These are phyloP conservation scores for Cutaneotrichosporon cavernicola DNA, from an alignment of 1,284 basidiomycete species.

Conservation along the genomic window DNA sequence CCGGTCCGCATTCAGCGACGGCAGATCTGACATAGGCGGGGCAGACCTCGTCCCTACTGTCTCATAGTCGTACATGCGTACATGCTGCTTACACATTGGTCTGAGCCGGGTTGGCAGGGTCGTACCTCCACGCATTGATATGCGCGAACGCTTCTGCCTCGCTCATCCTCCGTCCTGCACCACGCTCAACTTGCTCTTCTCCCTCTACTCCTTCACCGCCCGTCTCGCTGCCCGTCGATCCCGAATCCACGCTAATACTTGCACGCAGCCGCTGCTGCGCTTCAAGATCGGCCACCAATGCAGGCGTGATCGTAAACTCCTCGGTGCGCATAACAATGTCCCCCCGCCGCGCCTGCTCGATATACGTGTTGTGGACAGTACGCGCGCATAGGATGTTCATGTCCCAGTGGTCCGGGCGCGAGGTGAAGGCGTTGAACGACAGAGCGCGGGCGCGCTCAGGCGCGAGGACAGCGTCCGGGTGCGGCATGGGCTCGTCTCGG, in stretches of 20 bases:
- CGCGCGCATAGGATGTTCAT: background rate
- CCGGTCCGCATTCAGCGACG: too few species aligned
- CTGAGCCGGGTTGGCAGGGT: background rate
- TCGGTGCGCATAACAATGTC: background rate
- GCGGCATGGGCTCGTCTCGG: background rate
- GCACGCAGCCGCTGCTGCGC: background rate
- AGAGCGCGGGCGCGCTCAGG: slow-evolving; percentile 1
- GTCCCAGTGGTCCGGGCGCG: slow-evolving; percentile 2
- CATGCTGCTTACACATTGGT: background rate
- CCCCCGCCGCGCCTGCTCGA: slow-evolving; percentile 3
- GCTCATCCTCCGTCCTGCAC: background rate
- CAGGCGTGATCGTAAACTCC: slow-evolving; percentile 1
- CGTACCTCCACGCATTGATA: slow-evolving; percentile 5
- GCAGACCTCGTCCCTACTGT: too few species aligned
- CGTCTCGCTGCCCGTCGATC: background rate
- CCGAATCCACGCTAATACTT: background rate
- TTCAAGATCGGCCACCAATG: background rate
- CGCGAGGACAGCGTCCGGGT: background rate
- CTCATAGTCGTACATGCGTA: too few species aligned
- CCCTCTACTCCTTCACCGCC: background rate
- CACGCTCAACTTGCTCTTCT: background rate
- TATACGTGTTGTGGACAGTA: slow-evolving; percentile 1
- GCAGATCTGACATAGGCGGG: too few species aligned
- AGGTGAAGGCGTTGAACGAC: background rate
- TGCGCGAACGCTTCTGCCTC: background rate